A percentile compares a stretch with the other conserved stretches of the same genome.
These are phyloP conservation scores for Stenogyne calaminthoides DNA, from an alignment of 305 asterid species.

Conservation along the genomic window DNA sequence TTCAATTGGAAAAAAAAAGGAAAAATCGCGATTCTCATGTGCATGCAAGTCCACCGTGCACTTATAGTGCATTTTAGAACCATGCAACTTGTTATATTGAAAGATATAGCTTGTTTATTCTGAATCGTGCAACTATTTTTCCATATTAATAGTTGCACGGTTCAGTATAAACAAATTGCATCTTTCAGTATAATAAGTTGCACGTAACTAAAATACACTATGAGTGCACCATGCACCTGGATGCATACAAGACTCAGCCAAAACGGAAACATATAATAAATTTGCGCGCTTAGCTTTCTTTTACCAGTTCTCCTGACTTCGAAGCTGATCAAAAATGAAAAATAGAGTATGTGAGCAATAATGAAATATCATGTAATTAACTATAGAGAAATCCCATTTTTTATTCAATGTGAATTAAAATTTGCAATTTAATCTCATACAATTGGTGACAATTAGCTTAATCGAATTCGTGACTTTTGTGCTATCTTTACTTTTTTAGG, in stretches of 20 bases:
- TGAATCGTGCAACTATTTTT: no score
- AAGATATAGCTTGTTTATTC: no score
- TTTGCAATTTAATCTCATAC: neutral
- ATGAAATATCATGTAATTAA: neutral
- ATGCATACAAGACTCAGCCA: no score
- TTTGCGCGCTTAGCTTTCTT: neutral
- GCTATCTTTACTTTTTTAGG: neutral
- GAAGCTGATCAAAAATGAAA: constrained; percentile 32
- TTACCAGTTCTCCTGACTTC: constrained; percentile 53
- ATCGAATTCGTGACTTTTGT: neutral
- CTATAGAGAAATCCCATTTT: neutral
- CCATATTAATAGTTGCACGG: no score
- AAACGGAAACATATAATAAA: neutral
- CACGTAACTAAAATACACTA: no score
- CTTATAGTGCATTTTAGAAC: no score
- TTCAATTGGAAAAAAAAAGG: neutral
- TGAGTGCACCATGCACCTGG: no score
- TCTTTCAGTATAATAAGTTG: no score
- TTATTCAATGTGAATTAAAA: neutral
- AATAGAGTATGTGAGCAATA: constrained; percentile 1
- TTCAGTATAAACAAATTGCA: no score
- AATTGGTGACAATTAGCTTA: neutral
- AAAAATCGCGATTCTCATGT: no score
- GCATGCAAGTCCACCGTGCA: no score
- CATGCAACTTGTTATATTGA: no score